A percentile compares a stretch with the other conserved stretches of the same genome.
Conservation (phyloP, 257 asterid genomes). For the Capsicum rhomboideum region DNA sequence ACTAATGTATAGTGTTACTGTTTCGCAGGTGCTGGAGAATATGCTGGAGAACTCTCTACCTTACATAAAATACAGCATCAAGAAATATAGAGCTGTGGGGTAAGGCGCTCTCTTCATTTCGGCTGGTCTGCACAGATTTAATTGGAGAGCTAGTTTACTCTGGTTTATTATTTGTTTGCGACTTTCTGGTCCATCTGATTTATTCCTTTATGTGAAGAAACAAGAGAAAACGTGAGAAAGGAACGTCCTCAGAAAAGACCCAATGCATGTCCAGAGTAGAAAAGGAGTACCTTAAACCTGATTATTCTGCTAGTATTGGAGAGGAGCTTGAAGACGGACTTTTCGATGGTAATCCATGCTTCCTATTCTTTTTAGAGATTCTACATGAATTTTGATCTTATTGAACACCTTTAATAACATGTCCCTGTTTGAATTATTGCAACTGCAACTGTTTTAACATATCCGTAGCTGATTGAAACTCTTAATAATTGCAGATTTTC, state of each 20-base stretch:
- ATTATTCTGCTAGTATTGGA: constrained; percentile 80
- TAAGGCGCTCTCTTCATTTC: constrained; percentile 10
- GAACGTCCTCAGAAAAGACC: constrained; percentile 31
- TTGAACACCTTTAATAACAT: neutral
- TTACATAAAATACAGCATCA: constrained; percentile 71
- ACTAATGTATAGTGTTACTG: neutral
- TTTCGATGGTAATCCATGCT: constrained; percentile 63
- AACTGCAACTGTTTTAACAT: neutral
- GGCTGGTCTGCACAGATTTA: neutral
- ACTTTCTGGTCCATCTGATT: constrained; percentile 5
- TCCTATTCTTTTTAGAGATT: neutral
- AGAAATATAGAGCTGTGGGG: constrained; percentile 70
- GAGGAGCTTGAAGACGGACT: constrained; percentile 93
- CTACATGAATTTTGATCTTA: neutral
- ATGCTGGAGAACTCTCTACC: constrained; percentile 83
- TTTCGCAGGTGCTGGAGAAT: constrained; percentile 72
- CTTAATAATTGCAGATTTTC: constrained; percentile 54
- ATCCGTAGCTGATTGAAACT: neutral
- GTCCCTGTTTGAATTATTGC: neutral
- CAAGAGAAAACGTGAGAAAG: constrained; percentile 48
- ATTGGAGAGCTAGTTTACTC: neutral
- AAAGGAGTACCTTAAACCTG: constrained; percentile 82
- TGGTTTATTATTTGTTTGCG: neutral
- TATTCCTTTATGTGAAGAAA: constrained; percentile 36
- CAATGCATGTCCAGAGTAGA: constrained; percentile 64